A percentile compares a stretch with the other conserved stretches of the same genome.
phyloP scores from a whole-genome alignment of 2,329 filamentous ascomycete species.

The Bipolaris cookei region DNA sequence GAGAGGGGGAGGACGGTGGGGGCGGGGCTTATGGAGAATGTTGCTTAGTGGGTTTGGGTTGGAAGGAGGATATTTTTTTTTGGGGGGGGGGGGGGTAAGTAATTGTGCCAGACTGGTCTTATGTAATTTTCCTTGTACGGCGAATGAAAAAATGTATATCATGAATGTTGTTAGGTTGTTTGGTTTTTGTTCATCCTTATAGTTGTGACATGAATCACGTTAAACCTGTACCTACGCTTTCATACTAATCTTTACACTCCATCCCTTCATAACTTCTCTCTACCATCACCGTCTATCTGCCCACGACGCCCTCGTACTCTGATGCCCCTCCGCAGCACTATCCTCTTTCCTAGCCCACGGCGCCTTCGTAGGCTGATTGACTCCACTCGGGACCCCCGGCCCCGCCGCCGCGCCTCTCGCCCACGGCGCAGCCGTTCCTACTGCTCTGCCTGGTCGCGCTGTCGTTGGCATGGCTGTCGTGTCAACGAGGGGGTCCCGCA shows the following conservation, averaged over 20 bases:
- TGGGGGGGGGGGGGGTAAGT: too few relatives aligned
- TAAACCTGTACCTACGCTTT: background rate
- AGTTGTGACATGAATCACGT: background rate
- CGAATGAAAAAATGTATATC: background rate
- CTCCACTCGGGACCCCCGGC: constrained; percentile 30
- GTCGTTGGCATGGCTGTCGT: constrained; percentile 13
- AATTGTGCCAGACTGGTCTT: background rate
- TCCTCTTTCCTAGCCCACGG: constrained; percentile 33
- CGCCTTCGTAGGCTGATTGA: constrained; percentile 44
- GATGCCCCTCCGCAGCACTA: constrained; percentile 8
- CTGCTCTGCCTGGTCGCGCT: constrained; percentile 13
- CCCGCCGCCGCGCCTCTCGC: constrained; percentile 10
- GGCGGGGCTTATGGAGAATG: constrained; percentile 77
- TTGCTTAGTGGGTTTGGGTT: constrained; percentile 17
- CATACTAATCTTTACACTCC: background rate
- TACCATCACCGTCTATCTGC: constrained; percentile 21
- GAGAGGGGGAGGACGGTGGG: constrained; percentile 84
- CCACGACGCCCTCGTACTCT: constrained; percentile 35
- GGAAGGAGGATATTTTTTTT: too few relatives aligned
- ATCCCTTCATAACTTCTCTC: too few relatives aligned
- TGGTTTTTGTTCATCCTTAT: background rate
- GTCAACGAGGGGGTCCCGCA: constrained; percentile 38
- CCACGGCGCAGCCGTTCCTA: constrained; percentile 37
- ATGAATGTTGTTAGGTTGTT: background rate
- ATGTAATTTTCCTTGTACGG: background rate